Evolutionary conservation across 2,329 filamentous ascomycete genomes (phyloP), one percentile per base, ranked within the genome.

Genomic region (Venturiaceae sp.): DNA sequence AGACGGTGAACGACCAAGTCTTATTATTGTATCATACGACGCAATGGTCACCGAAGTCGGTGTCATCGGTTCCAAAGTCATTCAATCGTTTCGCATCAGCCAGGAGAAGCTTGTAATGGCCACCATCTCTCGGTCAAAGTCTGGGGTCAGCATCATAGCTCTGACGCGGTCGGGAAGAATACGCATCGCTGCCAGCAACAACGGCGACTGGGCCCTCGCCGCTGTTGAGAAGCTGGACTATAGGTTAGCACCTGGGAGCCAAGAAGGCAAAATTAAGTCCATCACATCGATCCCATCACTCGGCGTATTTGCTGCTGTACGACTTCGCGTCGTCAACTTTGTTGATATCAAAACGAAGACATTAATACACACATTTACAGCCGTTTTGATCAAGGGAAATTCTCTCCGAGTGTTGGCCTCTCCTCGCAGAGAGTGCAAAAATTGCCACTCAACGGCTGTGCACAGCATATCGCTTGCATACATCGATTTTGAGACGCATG

Each of bases 401-500:
- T 82, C 84, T 0, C 74, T 90, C 16, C 79, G 82, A 53, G 82
- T 81, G 55, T 78, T 85, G 58, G 81, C 83, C 64, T 79, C 80
- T 1, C 72, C 72, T 47, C 77, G 73, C 59, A 75, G 76, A 53
- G 74, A 72, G 60, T 82, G 79, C 60, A 73, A 66, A 16, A 60
- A 76, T 58, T 84, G 80, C 50, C 80, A 79, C 14, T 78, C 77
- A 1, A 72, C 78, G 1, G 81, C 83, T 0, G 71, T 91, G 1
- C 76, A 77, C 30, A 84, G 80, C 14, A 74, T 90, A n/a, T 84
- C 81, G 0, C 70, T 90, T 23, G 81, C 80, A 13, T 90, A 89
- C 66, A 77, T 78, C 3, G 80, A 81, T 60, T 72, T 75, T 3
- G 80, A 83, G 21, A 82, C 80, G 0, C 79, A 81, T 11, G 80